phyloP scores from a whole-genome alignment of 2,329 filamentous ascomycete genomes.

The Thelonectria rubi region DNA sequence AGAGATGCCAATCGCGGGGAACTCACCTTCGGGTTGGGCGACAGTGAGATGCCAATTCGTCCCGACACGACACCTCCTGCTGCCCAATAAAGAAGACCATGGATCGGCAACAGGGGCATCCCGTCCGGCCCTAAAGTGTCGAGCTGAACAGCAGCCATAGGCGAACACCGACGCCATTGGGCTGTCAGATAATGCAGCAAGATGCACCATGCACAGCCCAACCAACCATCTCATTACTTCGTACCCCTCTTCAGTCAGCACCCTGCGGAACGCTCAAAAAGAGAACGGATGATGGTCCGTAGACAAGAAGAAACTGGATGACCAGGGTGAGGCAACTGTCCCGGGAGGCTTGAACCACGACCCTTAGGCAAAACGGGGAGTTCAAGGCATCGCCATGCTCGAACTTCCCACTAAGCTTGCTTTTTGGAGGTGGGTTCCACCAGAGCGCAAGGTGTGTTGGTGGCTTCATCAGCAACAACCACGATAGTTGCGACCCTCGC shows the following conservation, averaged over 20 bases:
- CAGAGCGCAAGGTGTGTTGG: too few species aligned
- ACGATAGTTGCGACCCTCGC: too few species aligned
- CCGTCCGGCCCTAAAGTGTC: neutral
- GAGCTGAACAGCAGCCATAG: neutral
- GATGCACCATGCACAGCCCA: neutral
- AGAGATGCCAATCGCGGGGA: neutral
- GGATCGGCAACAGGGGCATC: neutral
- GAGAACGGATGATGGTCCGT: neutral
- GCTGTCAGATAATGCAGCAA: neutral
- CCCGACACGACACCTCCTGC: neutral
- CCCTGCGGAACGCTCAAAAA: neutral
- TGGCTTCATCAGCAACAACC: too few species aligned
- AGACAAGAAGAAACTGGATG: conserved; percentile 31
- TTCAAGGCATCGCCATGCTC: too few species aligned
- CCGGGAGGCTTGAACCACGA: conserved; percentile 45
- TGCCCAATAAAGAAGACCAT: neutral
- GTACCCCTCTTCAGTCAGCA: too few species aligned
- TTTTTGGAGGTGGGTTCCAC: too few species aligned
- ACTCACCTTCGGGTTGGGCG: neutral
- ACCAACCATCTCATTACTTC: neutral
- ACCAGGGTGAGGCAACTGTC: conserved; percentile 38
- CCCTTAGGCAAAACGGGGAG: too few species aligned
- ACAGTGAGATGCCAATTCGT: neutral
- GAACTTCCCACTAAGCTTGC: conserved; percentile 42
- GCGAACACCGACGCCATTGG: neutral